Evolutionary conservation across 2,329 filamentous ascomycete species (phyloP).

Genomic region (Aspergillus tubingensis): DNA sequence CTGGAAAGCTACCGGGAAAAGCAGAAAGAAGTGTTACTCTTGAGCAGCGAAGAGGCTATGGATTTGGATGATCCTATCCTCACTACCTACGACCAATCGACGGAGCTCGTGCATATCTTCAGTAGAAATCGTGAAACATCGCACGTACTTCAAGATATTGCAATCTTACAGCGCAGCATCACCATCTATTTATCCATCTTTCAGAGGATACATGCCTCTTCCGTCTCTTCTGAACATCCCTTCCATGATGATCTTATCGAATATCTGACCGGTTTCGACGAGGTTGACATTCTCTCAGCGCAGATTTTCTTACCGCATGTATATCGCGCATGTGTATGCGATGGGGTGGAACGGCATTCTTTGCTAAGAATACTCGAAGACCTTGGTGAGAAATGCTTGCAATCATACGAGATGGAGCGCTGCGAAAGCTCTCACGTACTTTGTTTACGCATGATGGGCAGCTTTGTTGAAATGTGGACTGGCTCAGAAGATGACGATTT

Average conservation of each 20-base stretch:
- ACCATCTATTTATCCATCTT: conserved; percentile 39
- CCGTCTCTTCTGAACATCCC: not conserved
- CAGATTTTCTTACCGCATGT: conserved; percentile 32
- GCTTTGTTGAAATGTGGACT: conserved; percentile 65
- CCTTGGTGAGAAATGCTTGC: conserved; percentile 52
- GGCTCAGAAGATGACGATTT: conserved; percentile 59
- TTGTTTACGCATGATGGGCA: conserved; percentile 68
- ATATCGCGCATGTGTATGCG: conserved; percentile 33
- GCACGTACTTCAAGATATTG: conserved; percentile 33
- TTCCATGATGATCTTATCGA: conserved; percentile 27
- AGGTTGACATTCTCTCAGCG: conserved; percentile 41
- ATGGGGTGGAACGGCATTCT: conserved; percentile 35
- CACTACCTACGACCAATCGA: conserved; percentile 25
- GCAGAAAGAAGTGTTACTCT: conserved; percentile 19
- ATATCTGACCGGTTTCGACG: conserved; percentile 41
- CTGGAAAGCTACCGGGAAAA: conserved; percentile 33
- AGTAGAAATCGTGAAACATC: conserved; percentile 35
- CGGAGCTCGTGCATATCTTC: conserved; percentile 27
- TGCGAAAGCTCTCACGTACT: conserved; percentile 72
- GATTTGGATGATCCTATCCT: conserved; percentile 46
- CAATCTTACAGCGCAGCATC: conserved; percentile 40
- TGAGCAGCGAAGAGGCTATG: conserved; percentile 38
- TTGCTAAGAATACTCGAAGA: conserved; percentile 50
- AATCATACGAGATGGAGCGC: conserved; percentile 63
- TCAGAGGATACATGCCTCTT: conserved; percentile 18